phyloP scores from a whole-genome alignment of 768 basidiomycete genomes.

The Xerocomellus chrysenteron region DNA sequence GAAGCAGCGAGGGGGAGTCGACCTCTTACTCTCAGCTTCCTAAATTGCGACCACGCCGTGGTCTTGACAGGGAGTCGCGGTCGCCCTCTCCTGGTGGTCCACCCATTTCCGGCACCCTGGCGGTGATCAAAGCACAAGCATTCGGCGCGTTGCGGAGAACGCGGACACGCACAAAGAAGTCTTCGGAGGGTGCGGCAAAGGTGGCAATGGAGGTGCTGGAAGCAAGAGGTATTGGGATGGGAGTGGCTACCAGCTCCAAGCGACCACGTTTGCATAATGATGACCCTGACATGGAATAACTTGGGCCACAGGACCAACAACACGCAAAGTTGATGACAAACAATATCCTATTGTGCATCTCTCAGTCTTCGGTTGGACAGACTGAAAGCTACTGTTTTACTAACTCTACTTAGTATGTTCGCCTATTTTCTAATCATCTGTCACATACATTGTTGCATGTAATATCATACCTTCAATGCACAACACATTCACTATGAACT shows the following conservation, averaged over 20 bases:
- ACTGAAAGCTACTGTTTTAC: slow-evolving; percentile 29
- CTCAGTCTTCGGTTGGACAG: slow-evolving; percentile 25
- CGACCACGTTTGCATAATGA: slow-evolving; percentile 51
- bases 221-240: slow-evolving; percentile 69
- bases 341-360: slow-evolving; percentile 32
- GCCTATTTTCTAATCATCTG: slow-evolving; percentile 33
- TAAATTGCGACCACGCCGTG: slow-evolving; percentile 49
- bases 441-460: slow-evolving; percentile 38
- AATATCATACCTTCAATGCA: slow-evolving; percentile 39
- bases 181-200: slow-evolving; percentile 67
- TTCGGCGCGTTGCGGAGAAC: slow-evolving; percentile 84
- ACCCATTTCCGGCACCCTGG: slow-evolving; percentile 74
- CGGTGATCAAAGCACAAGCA: slow-evolving; percentile 88
- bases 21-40: slow-evolving; percentile 39
- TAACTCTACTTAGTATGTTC: slow-evolving; percentile 33
- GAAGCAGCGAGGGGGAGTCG: slow-evolving; percentile 58
- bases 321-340: slow-evolving; percentile 19
- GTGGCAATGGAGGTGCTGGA: slow-evolving; percentile 82
- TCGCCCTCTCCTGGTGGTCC: slow-evolving; percentile 48
- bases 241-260: slow-evolving; percentile 37
- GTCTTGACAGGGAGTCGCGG: slow-evolving; percentile 44
- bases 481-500: slow-evolving; percentile 14
- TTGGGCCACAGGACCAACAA: slow-evolving; percentile 9
- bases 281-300: slow-evolving; percentile 45
- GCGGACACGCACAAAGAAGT: slow-evolving; percentile 68